Percentiles rank a stretch among this genome's conserved stretches.
Conservation (phyloP, 2,329 filamentous ascomycete species). For the Elsinoe perseae region DNA sequence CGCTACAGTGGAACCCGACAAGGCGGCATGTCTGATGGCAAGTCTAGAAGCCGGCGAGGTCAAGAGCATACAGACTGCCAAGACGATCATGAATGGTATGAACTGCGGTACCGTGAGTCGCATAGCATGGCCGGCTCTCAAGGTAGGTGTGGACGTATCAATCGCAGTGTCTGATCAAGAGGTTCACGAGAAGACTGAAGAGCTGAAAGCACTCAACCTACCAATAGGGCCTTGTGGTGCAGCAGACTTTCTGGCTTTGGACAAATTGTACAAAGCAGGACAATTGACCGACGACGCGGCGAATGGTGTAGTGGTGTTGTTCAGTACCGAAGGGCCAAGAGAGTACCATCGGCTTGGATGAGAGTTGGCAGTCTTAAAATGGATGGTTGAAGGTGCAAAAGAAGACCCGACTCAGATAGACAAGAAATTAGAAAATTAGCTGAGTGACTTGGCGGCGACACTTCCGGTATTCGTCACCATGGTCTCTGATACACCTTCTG, state of each 20-base stretch:
- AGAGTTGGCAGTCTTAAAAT: not conserved
- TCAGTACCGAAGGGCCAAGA: conserved; percentile 58
- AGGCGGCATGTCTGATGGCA: conserved; percentile 51
- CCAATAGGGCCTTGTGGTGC: conserved; percentile 56
- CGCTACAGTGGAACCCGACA: conserved; percentile 63
- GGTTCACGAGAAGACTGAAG: conserved; percentile 39
- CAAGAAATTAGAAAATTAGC: not conserved
- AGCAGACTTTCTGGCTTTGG: conserved; percentile 51
- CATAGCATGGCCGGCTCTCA: conserved; percentile 56
- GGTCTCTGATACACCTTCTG: not conserved
- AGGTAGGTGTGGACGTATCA: conserved; percentile 51
- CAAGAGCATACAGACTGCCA: conserved; percentile 45
- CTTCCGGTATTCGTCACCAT: not conserved
- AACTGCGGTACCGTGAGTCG: conserved; percentile 63
- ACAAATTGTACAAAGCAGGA: conserved; percentile 37
- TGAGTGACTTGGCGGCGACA: not conserved
- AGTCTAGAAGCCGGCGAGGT: conserved; percentile 45
- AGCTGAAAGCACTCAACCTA: conserved; percentile 44
- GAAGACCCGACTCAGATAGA: not conserved
- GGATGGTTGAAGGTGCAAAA: not conserved
- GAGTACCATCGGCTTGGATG: conserved; percentile 37
- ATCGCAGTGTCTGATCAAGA: conserved; percentile 56
- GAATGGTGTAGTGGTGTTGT: conserved; percentile 48
- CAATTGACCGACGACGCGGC: conserved; percentile 39
- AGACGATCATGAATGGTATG: conserved; percentile 67